Conservation (phyloP, 768 basidiomycete genomes). For the Suillus occidentalis region DNA sequence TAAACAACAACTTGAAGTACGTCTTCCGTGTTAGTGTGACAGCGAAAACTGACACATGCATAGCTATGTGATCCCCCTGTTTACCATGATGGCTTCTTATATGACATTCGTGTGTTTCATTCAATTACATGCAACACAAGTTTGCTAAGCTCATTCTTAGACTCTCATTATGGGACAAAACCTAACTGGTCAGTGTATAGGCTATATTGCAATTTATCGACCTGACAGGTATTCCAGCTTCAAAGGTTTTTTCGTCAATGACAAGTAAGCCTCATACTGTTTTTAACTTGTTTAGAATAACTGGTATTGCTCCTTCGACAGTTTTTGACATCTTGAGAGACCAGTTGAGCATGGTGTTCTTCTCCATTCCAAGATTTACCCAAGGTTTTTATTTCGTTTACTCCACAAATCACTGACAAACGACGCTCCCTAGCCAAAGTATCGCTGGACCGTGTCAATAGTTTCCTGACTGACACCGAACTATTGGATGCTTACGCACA, state of each 20-base stretch:
- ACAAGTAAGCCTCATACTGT: slow-evolving; percentile 19
- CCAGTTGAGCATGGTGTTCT: slow-evolving; percentile 42
- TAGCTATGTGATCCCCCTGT: slow-evolving; percentile 59
- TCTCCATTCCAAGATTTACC: slow-evolving; percentile 31
- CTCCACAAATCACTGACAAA: slow-evolving; percentile 9
- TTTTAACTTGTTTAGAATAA: not conserved
- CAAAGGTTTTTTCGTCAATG: slow-evolving; percentile 41
- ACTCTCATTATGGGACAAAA: slow-evolving; percentile 16
- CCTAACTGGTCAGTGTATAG: slow-evolving; percentile 10
- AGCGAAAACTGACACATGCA: not conserved
- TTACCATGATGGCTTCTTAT: slow-evolving; percentile 68
- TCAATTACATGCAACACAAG: not conserved
- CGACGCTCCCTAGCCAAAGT: slow-evolving; percentile 48
- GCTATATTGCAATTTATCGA: slow-evolving; percentile 3
- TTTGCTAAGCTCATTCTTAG: slow-evolving; percentile 5
- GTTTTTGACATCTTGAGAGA: slow-evolving; percentile 64
- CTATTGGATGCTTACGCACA: slow-evolving; percentile 13
- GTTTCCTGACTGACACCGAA: slow-evolving; percentile 37
- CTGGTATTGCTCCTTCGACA: not conserved
- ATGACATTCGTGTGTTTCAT: slow-evolving; percentile 49
- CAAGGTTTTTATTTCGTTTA: slow-evolving; percentile 11
- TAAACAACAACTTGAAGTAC: slow-evolving; percentile 32
- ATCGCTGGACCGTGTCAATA: slow-evolving; percentile 57
- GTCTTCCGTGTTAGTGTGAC: not conserved
- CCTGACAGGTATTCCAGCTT: slow-evolving; percentile 23